A percentile compares a stretch with the other conserved stretches of the same genome.
Conservation (phyloP, 345 rosid species). For the Streptanthus diversifolius region DNA sequence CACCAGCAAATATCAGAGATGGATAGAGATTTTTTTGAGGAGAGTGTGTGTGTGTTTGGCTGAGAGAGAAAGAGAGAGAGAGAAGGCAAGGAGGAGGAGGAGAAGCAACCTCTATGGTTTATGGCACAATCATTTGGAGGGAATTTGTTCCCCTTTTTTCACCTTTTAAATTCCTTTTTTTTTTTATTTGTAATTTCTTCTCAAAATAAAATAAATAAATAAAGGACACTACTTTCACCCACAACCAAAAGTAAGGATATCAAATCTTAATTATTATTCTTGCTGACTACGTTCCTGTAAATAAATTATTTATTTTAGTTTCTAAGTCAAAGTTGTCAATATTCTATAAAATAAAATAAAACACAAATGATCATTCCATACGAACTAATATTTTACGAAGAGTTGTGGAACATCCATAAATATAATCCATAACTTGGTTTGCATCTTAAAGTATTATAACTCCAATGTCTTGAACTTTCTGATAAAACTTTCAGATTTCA, state of each 20-base stretch:
- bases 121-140: slow-evolving; percentile 70
- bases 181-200: not conserved
- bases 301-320: not conserved
- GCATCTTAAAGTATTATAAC: not conserved
- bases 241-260: slow-evolving; percentile 8
- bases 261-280: not conserved
- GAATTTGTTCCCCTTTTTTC: slow-evolving; percentile 48
- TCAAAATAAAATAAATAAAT: too few species aligned
- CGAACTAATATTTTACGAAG: too few species aligned
- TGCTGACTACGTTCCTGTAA: not conserved
- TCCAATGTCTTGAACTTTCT: not conserved
- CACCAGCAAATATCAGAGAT: not conserved
- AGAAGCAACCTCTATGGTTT: slow-evolving; percentile 22
- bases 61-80: not conserved
- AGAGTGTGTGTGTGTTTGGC: slow-evolving; percentile 5
- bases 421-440: not conserved
- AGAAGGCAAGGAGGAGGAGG: not conserved
- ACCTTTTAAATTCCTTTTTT: slow-evolving; percentile 21
- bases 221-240: not conserved
- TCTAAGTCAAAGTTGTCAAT: not conserved
- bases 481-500: not conserved
- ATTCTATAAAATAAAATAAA: not conserved
- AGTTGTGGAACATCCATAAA: not conserved
- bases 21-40: not conserved
- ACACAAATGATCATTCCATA: too few species aligned